phyloP scores from a whole-genome alignment of 2,329 filamentous ascomycete species.

The Keithomyces neogunnii region DNA sequence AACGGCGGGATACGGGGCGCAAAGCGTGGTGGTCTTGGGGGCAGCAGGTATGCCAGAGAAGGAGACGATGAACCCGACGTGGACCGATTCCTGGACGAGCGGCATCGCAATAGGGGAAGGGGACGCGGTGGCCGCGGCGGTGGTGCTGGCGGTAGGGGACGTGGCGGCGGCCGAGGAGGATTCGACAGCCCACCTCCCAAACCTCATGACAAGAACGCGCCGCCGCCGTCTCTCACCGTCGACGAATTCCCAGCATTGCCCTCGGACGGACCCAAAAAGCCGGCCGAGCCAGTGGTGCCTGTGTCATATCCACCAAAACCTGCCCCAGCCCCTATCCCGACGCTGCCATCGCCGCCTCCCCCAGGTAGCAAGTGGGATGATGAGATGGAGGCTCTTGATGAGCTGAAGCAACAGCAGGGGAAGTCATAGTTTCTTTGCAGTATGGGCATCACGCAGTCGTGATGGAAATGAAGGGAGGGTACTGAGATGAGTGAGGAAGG shows the following conservation, averaged over 20 bases:
- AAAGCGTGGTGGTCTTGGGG: conserved; percentile 27
- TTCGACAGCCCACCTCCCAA: conserved; percentile 10
- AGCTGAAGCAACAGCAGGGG: conserved; percentile 14
- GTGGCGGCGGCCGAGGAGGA: conserved; percentile 17
- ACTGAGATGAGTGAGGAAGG: background rate
- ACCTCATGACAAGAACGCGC: conserved; percentile 1
- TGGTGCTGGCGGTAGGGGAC: conserved; percentile 26
- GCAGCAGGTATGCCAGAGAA: conserved; percentile 33
- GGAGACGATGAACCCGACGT: conserved; percentile 25
- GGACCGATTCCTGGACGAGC: conserved; percentile 28
- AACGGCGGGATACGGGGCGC: conserved; percentile 32
- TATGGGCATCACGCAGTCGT: background rate
- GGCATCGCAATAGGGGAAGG: conserved; percentile 22
- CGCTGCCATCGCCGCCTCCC: conserved; percentile 20
- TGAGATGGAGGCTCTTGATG: conserved; percentile 46
- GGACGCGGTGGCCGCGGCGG: conserved; percentile 24
- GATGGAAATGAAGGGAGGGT: background rate
- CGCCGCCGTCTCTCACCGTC: conserved; percentile 14
- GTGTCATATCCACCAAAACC: conserved; percentile 1
- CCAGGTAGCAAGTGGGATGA: conserved; percentile 44
- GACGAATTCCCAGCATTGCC: conserved; percentile 30
- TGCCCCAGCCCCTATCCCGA: conserved; percentile 6
- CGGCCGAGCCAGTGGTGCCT: conserved; percentile 8
- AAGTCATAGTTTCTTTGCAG: background rate
- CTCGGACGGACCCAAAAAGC: conserved; percentile 16